A percentile compares a stretch with the other conserved stretches of the same genome.
Evolutionary conservation across 2,329 filamentous ascomycete species (phyloP).

Genomic region (Calonectria pteridis): DNA sequence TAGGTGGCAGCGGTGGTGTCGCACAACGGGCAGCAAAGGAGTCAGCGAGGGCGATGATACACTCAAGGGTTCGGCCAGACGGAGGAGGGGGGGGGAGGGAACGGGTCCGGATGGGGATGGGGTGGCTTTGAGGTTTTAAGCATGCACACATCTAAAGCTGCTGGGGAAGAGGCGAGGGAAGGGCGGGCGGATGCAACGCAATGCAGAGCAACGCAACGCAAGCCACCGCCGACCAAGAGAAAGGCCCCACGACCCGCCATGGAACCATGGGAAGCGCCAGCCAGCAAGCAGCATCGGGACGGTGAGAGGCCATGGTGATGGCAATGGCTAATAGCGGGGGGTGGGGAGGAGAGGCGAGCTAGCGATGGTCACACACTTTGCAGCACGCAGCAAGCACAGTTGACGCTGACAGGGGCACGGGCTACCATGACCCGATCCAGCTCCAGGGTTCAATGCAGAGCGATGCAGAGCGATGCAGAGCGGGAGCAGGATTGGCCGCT

Average conservation of each 20-base stretch:
- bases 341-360: background rate
- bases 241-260: background rate
- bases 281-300: constrained; percentile 1
- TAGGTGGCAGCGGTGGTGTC: constrained; percentile 17
- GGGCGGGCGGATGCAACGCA: constrained; percentile 9
- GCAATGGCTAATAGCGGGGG: background rate
- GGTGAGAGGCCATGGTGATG: constrained; percentile 16
- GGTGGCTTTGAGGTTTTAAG: constrained; percentile 14
- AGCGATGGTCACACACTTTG: constrained; percentile 15
- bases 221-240: constrained; percentile 2
- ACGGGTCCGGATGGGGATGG: background rate
- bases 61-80: constrained; percentile 27
- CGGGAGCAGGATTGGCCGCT: constrained; percentile 8
- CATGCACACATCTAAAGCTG: background rate
- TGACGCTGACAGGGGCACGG: constrained; percentile 9
- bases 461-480: background rate
- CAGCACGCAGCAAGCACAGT: background rate
- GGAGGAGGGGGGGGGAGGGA: background rate
- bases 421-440: constrained; percentile 1
- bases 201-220: background rate
- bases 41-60: constrained; percentile 25
- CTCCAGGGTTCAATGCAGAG: background rate
- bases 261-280: background rate
- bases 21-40: constrained; percentile 30
- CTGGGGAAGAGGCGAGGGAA: background rate